Conservation (phyloP, 75 land plant genomes). For the Isoetes taiwanensis region DNA sequence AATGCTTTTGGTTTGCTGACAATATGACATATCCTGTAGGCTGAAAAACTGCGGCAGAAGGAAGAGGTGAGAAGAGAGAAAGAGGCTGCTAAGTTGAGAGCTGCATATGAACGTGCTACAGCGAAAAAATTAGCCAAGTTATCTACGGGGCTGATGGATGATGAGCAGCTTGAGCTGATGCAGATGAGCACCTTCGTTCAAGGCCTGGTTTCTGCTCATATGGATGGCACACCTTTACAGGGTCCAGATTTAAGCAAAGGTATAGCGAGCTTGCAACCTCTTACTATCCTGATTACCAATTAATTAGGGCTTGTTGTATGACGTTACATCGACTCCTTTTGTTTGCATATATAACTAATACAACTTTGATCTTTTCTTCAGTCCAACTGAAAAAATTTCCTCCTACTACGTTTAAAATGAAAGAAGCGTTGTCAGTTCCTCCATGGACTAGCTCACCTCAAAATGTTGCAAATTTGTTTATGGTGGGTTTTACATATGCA, state of each 20-base stretch:
- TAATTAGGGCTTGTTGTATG: background rate
- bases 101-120: conserved; percentile 81
- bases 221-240: conserved; percentile 47
- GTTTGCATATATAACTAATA: background rate
- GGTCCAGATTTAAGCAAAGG: conserved; percentile 51
- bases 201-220: conserved; percentile 44
- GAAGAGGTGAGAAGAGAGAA: conserved; percentile 72
- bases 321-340: background rate
- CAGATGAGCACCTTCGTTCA: conserved; percentile 60
- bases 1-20: background rate
- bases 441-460: conserved; percentile 87
- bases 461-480: conserved; percentile 67
- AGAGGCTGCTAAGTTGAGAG: conserved; percentile 70
- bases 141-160: conserved; percentile 83
- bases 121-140: conserved; percentile 78
- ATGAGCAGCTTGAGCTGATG: conserved; percentile 90
- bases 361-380: conserved; percentile 14
- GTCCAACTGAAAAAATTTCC: conserved; percentile 57
- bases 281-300: background rate
- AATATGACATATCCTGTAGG: conserved; percentile 22
- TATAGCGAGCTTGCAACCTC: background rate
- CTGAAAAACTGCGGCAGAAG: conserved; percentile 66
- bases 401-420: conserved; percentile 51
- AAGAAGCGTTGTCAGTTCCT: conserved; percentile 45
- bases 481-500: conserved; percentile 41